Conservation (phyloP, 148 eudicot species). For the Persicaria tinctoria region DNA sequence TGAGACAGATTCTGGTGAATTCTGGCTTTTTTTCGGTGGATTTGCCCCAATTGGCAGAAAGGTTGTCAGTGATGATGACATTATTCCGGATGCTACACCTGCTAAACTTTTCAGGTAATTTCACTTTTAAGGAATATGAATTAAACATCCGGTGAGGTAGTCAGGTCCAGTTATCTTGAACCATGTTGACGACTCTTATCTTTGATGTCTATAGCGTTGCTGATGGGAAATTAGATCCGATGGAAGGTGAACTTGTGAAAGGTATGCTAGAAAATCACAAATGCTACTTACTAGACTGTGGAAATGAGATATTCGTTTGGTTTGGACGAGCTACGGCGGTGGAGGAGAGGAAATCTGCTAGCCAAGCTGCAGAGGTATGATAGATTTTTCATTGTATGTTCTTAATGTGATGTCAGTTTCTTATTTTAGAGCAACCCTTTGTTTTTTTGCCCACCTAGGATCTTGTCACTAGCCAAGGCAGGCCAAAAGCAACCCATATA, state of each 20-base stretch:
- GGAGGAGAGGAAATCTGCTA: slow-evolving; percentile 86
- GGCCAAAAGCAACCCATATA: slow-evolving; percentile 79
- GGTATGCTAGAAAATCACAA: slow-evolving; percentile 73
- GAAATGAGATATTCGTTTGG: slow-evolving; percentile 87
- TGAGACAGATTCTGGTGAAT: slow-evolving; percentile 94
- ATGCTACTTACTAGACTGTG: slow-evolving; percentile 88
- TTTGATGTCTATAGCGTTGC: slow-evolving; percentile 47
- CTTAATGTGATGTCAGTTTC: neutral
- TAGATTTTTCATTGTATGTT: neutral
- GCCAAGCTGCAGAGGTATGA: slow-evolving; percentile 77
- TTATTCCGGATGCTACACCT: slow-evolving; percentile 66
- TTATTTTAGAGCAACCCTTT: neutral
- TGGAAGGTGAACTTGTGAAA: slow-evolving; percentile 79
- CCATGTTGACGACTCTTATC: neutral
- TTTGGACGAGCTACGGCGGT: slow-evolving; percentile 92
- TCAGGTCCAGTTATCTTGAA: no score
- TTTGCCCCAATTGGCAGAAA: slow-evolving; percentile 98
- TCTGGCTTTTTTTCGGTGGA: slow-evolving; percentile 97
- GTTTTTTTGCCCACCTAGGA: slow-evolving; percentile 34
- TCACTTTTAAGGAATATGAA: neutral
- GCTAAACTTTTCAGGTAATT: slow-evolving; percentile 66
- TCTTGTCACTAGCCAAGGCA: slow-evolving; percentile 57
- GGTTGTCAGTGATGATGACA: slow-evolving; percentile 78
- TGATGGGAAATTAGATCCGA: slow-evolving; percentile 51
- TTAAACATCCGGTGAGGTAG: no score